Percentiles rank a stretch among this genome's conserved stretches.
phyloP scores from a whole-genome alignment of 2,329 filamentous ascomycete genomes.

The Epichloe hybrida region DNA sequence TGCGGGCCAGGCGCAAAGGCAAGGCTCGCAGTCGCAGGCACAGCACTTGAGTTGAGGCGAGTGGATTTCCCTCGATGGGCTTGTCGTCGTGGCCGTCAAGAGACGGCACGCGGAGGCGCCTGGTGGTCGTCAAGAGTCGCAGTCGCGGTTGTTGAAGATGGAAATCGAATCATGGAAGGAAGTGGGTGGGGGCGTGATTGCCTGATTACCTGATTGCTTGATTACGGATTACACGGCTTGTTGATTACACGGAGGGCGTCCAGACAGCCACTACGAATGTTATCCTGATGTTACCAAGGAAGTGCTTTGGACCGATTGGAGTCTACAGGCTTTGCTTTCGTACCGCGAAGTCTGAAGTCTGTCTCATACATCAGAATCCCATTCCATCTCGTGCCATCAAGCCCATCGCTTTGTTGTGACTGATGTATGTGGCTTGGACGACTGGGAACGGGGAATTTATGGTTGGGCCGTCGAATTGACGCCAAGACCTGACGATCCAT shows the following conservation, averaged over 20 bases:
- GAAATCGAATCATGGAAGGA: not conserved
- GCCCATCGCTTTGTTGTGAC: not conserved
- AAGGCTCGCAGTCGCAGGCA: conserved; percentile 3
- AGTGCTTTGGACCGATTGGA: no score
- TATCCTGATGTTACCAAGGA: no score
- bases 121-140: not conserved
- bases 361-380: no score
- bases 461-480: not conserved
- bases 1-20: conserved; percentile 6
- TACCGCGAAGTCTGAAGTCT: no score
- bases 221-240: no score
- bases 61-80: not conserved
- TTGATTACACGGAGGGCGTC: no score
- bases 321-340: no score
- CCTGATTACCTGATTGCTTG: no score
- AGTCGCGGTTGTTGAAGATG: not conserved
- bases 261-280: no score
- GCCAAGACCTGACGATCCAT: not conserved
- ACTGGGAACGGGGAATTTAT: not conserved
- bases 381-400: no score
- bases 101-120: not conserved
- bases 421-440: not conserved
- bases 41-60: not conserved
- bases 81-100: not conserved
- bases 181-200: not conserved